Conservation (phyloP, 352 stramenopile genomes). For the Peronospora belbahrii region DNA sequence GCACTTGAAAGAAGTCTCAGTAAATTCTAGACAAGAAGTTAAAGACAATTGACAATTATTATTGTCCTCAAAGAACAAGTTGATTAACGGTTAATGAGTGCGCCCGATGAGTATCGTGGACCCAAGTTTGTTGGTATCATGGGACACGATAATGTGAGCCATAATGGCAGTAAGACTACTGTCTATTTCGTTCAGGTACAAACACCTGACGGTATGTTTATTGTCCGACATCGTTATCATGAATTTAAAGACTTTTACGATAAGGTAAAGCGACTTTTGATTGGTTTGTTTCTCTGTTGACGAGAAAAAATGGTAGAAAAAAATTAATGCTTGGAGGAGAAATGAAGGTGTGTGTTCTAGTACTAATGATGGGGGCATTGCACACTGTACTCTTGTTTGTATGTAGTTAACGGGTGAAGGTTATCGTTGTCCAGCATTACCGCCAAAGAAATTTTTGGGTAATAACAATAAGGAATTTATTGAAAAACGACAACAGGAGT, state of each 20-base stretch:
- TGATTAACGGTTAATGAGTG: conserved; percentile 33
- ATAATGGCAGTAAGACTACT: conserved; percentile 83
- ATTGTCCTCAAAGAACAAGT: neutral
- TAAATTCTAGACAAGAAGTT: conserved; percentile 24
- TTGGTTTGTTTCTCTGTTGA: neutral
- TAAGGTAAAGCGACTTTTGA: conserved; percentile 34
- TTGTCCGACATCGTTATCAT: conserved; percentile 81
- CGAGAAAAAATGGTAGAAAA: too few relatives aligned
- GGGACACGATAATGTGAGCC: conserved; percentile 80
- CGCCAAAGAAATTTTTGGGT: conserved; percentile 85
- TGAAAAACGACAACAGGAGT: conserved; percentile 82
- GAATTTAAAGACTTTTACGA: conserved; percentile 87
- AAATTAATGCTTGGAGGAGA: too few relatives aligned
- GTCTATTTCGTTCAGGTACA: conserved; percentile 83
- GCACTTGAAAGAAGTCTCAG: conserved; percentile 16
- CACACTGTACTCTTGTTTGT: too few relatives aligned
- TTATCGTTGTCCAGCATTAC: conserved; percentile 69
- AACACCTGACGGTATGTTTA: conserved; percentile 63
- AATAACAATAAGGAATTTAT: conserved; percentile 89
- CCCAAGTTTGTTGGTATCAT: conserved; percentile 82
- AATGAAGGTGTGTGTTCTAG: too few relatives aligned
- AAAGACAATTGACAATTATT: neutral
- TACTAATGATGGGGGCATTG: too few relatives aligned
- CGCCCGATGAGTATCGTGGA: conserved; percentile 36
- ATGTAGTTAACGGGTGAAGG: conserved; percentile 67